Percentiles rank a stretch among this genome's conserved stretches.
phyloP scores from a whole-genome alignment of 148 eudicot species.

The Heliamphora exappendiculata region DNA sequence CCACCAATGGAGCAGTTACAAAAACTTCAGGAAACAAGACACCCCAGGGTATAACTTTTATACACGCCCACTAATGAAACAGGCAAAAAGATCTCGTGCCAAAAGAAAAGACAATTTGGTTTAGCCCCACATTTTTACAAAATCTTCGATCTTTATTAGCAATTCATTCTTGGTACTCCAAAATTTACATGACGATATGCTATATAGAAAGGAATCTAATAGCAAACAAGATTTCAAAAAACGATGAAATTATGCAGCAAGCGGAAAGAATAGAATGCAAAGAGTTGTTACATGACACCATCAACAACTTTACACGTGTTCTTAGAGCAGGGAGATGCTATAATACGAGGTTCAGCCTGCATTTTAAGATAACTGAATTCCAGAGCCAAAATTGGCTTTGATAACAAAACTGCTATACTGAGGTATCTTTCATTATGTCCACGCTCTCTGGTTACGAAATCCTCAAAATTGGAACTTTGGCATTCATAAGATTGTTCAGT shows the following conservation, averaged over 20 bases:
- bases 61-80: no score
- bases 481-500: constrained; percentile 17
- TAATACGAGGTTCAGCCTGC: constrained; percentile 67
- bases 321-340: constrained; percentile 26
- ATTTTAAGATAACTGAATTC: constrained; percentile 64
- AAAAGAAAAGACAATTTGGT: neutral
- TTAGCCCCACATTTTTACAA: neutral
- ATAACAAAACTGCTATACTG: constrained; percentile 63
- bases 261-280: neutral
- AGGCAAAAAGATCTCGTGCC: neutral
- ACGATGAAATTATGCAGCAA: neutral
- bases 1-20: no score
- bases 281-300: neutral
- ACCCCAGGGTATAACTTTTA: no score
- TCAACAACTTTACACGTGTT: constrained; percentile 2
- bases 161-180: no score
- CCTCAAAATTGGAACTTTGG: constrained; percentile 13
- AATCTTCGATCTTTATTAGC: no score
- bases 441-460: constrained; percentile 10
- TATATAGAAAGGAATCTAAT: neutral
- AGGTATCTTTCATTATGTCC: constrained; percentile 32
- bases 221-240: neutral
- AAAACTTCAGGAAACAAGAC: no score
- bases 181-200: no score
- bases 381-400: constrained; percentile 78